Base-by-base conservation (phyloP, 2,329 filamentous ascomycete genomes). In the Trichoderma cornu-damae region DNA sequence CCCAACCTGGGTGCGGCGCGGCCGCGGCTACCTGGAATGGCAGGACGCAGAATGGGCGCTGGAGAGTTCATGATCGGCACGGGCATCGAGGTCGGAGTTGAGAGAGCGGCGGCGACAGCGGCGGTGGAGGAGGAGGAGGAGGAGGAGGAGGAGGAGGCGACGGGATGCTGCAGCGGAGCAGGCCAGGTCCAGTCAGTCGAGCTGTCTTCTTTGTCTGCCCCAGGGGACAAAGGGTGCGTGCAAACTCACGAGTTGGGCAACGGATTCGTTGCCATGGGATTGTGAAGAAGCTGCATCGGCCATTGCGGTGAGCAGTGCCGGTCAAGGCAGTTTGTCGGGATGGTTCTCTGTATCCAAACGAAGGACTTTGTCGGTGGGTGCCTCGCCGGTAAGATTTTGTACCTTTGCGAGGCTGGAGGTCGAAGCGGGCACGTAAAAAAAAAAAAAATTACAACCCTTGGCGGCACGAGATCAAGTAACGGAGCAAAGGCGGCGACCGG, bases 11-110 rank as follows among this genome's bases (percentile, higher is more conserved):
- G 90, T 53, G 87, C 79, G 62, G 87, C 79, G 62, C 88, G 81
- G 59, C 80, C 77, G 59, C 85, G 81, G 63, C 77, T 79, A 62
- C 89, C 89, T 37, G 88, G 88, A 57, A 95, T 86, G 61, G 90
- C 90, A 55, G 90, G 89, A 60, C 90, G 87, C 57, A 96, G 86
- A 59, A 95, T 83, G 60, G 90, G 90, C 53, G 87, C 89, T 52
- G 88, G 86, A 48, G 88, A 85, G 58, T 88, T 84, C 86, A 92
- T 89, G 66, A 79, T 81, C 67, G 80, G 75, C 53, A 75, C 73
- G 30, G 72, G 58, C 65, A 72, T 69, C 60, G 72, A 64, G 28
- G 66, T 70, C 43, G 74, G 62, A 59, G 64, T 61, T 65, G 67
- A 61, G 62, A 64, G 63, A 20, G 61, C 53, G 32, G 64, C 30